These are phyloP conservation scores for Plasmodium malariae DNA, from an alignment of 169 alveolate genomes.

Conservation along the genomic window DNA sequence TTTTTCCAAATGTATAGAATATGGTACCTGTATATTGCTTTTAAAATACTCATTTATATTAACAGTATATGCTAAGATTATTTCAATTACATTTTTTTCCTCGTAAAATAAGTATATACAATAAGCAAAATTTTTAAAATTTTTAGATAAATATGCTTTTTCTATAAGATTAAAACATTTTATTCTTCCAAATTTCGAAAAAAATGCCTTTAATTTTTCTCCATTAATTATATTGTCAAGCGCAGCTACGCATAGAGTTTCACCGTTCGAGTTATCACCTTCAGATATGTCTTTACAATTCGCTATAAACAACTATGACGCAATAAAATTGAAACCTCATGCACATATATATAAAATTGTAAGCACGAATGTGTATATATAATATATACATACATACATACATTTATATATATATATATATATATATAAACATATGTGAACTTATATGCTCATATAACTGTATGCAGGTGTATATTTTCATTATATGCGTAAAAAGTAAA, in stretches of 20 bases:
- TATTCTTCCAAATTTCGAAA: conserved; percentile 63
- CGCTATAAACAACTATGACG: conserved; percentile 32
- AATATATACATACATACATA: not conserved
- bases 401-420: not conserved
- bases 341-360: not conserved
- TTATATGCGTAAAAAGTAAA: no score
- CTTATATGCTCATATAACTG: no score
- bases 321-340: not conserved
- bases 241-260: conserved; percentile 46
- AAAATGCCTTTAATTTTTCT: conserved; percentile 24
- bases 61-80: conserved; percentile 27
- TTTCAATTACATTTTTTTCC: conserved; percentile 46
- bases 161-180: conserved; percentile 36
- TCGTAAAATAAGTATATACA: conserved; percentile 38
- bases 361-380: not conserved
- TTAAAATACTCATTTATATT: conserved; percentile 38
- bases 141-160: conserved; percentile 38
- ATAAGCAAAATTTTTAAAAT: conserved; percentile 58
- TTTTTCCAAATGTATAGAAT: conserved; percentile 31
- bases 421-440: no score
- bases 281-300: conserved; percentile 22
- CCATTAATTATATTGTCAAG: conserved; percentile 56
- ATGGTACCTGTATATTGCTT: conserved; percentile 38
- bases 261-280: not conserved
- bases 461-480: no score